These are phyloP conservation scores for Aureobasidium musti DNA, from an alignment of 2,329 filamentous ascomycete species.

Conservation along the genomic window DNA sequence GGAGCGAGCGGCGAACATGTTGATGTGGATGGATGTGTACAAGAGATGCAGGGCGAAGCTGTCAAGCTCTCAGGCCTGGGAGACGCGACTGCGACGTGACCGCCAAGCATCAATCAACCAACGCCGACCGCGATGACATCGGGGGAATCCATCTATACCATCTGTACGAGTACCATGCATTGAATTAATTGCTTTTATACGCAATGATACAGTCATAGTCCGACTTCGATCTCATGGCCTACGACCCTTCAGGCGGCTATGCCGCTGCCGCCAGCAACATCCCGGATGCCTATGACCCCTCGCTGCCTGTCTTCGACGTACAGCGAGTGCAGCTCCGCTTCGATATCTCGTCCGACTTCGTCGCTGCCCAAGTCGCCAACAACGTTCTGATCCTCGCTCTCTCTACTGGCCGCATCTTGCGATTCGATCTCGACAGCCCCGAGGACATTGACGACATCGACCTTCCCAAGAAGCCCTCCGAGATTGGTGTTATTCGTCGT, in stretches of 20 bases:
- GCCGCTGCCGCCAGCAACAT: slow-evolving; percentile 32
- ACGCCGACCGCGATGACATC: slow-evolving; percentile 13
- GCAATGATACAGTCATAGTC: slow-evolving; percentile 6
- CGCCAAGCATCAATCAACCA: slow-evolving; percentile 25
- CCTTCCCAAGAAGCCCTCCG: slow-evolving; percentile 86
- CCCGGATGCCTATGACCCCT: slow-evolving; percentile 27
- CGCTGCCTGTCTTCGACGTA: slow-evolving; percentile 90
- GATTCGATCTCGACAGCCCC: slow-evolving; percentile 90
- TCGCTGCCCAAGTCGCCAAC: slow-evolving; percentile 94
- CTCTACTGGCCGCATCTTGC: slow-evolving; percentile 85
- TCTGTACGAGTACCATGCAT: not conserved
- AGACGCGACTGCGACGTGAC: slow-evolving; percentile 13
- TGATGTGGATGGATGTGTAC: not conserved
- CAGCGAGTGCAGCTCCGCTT: slow-evolving; percentile 92
- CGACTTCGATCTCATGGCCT: slow-evolving; percentile 31
- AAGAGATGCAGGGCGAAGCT: not conserved
- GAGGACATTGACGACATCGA: slow-evolving; percentile 98
- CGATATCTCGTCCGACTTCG: slow-evolving; percentile 91
- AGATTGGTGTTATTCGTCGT: slow-evolving; percentile 87
- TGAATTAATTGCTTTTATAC: not conserved
- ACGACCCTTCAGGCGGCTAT: slow-evolving; percentile 37
- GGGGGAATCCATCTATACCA: slow-evolving; percentile 1
- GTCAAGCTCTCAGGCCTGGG: not conserved
- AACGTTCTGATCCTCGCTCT: slow-evolving; percentile 93
- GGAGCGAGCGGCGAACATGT: slow-evolving; percentile 53